These are phyloP conservation scores for Solanum aculeatissimum DNA, from an alignment of 305 asterid species.

Conservation along the genomic window DNA sequence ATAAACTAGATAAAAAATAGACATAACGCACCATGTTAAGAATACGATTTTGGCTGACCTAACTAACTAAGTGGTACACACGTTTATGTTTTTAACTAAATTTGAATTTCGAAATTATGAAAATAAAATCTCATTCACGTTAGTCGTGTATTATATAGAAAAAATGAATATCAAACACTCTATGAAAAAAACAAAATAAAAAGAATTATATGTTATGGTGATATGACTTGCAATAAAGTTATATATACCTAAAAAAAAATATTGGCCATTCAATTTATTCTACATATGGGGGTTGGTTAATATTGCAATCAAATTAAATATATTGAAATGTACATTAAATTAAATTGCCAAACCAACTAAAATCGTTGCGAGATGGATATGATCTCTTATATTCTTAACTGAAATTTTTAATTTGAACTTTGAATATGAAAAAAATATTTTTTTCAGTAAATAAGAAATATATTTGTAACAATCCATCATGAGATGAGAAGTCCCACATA, in stretches of 20 bases:
- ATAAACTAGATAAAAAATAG: not conserved
- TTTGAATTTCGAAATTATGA: not conserved
- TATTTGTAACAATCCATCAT: too few species aligned
- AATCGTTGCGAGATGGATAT: not conserved
- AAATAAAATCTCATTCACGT: not conserved
- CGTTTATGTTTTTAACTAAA: not conserved
- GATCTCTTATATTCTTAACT: not conserved
- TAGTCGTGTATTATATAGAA: not conserved
- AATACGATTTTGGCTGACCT: not conserved
- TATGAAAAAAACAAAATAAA: not conserved
- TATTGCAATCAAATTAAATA: not conserved
- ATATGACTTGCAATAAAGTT: too few species aligned
- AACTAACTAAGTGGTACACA: too few species aligned
- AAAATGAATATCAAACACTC: not conserved
- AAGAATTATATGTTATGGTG: not conserved
- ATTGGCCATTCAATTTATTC: not conserved
- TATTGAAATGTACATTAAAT: not conserved
- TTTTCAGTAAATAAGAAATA: not conserved
- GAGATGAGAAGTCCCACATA: too few species aligned
- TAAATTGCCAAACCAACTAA: not conserved
- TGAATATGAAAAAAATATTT: not conserved
- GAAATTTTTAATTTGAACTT: not conserved
- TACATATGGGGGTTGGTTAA: not conserved
- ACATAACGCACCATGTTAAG: not conserved
- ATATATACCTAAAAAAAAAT: too few species aligned